phyloP scores from a whole-genome alignment of 2,329 filamentous ascomycete species.

The Fusarium torreyae region DNA sequence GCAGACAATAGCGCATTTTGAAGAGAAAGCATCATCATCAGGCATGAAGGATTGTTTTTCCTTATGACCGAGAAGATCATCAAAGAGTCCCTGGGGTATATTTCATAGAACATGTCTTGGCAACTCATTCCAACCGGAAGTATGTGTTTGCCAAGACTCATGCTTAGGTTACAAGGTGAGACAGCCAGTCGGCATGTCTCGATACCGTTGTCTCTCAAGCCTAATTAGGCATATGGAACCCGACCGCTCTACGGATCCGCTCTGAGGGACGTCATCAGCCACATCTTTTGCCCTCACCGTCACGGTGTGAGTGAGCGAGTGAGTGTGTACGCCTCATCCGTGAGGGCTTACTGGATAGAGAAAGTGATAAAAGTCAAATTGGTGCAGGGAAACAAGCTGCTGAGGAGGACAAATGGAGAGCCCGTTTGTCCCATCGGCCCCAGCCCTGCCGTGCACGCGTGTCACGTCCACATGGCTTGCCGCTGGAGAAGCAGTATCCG shows the following conservation, averaged over 20 bases:
- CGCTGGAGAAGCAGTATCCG: slow-evolving; percentile 19
- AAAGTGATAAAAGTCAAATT: slow-evolving; percentile 13
- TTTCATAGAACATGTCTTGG: slow-evolving; percentile 7
- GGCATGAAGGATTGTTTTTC: slow-evolving; percentile 5
- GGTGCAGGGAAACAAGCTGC: slow-evolving; percentile 14
- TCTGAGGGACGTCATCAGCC: slow-evolving; percentile 27
- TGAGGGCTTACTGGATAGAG: slow-evolving; percentile 16
- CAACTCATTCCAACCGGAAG: neutral
- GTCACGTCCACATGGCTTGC: slow-evolving; percentile 34
- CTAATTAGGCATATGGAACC: neutral
- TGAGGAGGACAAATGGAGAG: slow-evolving; percentile 13
- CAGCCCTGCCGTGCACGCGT: slow-evolving; percentile 28
- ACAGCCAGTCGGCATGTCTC: neutral
- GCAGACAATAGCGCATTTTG: slow-evolving; percentile 13
- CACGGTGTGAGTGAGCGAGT: slow-evolving; percentile 1
- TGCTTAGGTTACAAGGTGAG: slow-evolving; percentile 10
- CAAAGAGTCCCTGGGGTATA: slow-evolving; percentile 1
- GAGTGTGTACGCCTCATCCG: slow-evolving; percentile 15
- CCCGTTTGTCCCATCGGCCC: slow-evolving; percentile 11
- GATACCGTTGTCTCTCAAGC: neutral
- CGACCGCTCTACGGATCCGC: neutral
- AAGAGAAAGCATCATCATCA: neutral
- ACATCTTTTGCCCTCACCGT: slow-evolving; percentile 19
- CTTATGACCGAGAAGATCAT: slow-evolving; percentile 20
- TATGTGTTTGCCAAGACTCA: slow-evolving; percentile 2